Evolutionary conservation across 139 green algal genomes (phyloP).

Genomic region (Chlamydomonas incerta): DNA sequence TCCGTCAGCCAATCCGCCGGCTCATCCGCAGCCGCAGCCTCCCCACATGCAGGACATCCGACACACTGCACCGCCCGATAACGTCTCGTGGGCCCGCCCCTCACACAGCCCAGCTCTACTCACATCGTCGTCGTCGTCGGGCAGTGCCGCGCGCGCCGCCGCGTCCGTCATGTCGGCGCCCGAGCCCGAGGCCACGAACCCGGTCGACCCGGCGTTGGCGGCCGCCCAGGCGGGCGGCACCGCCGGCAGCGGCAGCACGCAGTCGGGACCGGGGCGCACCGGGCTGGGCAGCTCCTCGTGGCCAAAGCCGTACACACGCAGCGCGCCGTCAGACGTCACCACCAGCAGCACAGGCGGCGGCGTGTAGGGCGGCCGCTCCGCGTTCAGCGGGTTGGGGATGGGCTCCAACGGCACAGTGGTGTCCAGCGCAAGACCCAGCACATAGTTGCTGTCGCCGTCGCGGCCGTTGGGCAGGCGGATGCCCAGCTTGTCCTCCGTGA

Average conservation of each 20-base stretch:
- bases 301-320: conserved; percentile 66
- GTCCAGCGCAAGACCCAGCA: conserved; percentile 67
- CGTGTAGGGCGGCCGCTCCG: conserved; percentile 47
- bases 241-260: background rate
- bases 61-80: too few relatives aligned
- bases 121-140: background rate
- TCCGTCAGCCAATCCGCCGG: too few relatives aligned
- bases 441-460: conserved; percentile 70
- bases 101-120: background rate
- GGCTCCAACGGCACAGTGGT: background rate
- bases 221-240: background rate
- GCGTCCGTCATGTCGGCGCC: background rate
- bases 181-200: background rate
- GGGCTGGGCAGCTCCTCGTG: conserved; percentile 15
- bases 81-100: too few relatives aligned
- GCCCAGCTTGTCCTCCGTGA: conserved; percentile 62
- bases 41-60: too few relatives aligned
- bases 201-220: too few relatives aligned
- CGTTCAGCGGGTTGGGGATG: conserved; percentile 53
- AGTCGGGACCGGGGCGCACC: background rate
- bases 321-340: conserved; percentile 67
- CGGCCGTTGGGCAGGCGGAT: conserved; percentile 68
- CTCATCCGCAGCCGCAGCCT: too few relatives aligned
- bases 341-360: conserved; percentile 64
- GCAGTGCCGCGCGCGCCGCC: background rate